These are phyloP conservation scores for Stemphylium lycopersici DNA, from an alignment of 2,329 filamentous ascomycete species.

Conservation along the genomic window DNA sequence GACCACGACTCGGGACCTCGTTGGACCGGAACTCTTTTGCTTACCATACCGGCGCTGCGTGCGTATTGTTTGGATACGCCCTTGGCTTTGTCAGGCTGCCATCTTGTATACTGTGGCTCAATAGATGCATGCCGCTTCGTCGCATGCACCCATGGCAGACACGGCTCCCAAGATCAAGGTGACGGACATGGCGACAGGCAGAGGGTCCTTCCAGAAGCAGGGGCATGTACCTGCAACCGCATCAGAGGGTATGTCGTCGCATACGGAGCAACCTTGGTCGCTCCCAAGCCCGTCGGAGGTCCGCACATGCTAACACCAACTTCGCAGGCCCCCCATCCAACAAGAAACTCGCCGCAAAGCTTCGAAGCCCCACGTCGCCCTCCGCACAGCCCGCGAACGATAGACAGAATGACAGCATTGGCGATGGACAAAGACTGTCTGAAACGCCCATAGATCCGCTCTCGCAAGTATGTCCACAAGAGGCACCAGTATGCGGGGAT, in stretches of 20 bases:
- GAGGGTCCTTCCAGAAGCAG: constrained; percentile 37
- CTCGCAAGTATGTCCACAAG: constrained; percentile 63
- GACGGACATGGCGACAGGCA: constrained; percentile 46
- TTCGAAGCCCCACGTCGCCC: constrained; percentile 32
- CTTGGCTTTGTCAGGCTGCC: too few relatives aligned
- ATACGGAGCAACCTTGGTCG: not conserved
- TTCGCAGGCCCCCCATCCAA: constrained; percentile 30
- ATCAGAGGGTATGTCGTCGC: constrained; percentile 33
- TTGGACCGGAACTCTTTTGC: not conserved
- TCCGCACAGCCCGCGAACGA: constrained; percentile 26
- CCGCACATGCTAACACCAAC: constrained; percentile 24
- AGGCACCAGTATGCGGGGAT: constrained; percentile 1
- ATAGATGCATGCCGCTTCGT: constrained; percentile 21
- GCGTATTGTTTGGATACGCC: too few relatives aligned
- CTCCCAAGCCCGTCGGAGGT: not conserved
- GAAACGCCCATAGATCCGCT: constrained; percentile 67
- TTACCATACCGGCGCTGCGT: not conserved
- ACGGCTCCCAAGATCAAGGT: constrained; percentile 53
- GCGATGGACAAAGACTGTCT: constrained; percentile 21
- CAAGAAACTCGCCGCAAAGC: constrained; percentile 36
- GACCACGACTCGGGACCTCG: not conserved
- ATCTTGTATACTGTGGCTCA: not conserved
- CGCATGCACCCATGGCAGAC: constrained; percentile 43
- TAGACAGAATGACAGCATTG: constrained; percentile 24
- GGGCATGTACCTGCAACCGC: constrained; percentile 30